phyloP scores from a whole-genome alignment of 2,329 filamentous ascomycete species.

The Diaporthe ilicicola region DNA sequence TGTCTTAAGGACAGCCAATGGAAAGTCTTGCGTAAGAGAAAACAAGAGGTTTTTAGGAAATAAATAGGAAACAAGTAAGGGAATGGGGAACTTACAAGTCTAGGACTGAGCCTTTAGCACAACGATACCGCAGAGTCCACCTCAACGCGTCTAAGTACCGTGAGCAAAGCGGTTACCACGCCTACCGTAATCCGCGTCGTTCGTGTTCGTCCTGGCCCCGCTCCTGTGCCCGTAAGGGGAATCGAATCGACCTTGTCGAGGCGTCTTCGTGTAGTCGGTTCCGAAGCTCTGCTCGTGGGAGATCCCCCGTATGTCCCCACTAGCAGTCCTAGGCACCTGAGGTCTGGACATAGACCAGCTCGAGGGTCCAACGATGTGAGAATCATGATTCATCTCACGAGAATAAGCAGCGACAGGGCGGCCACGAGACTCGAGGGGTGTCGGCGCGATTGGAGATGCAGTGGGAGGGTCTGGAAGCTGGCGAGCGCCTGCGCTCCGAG shows the following conservation, averaged over 20 bases:
- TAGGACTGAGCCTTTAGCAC: too few relatives aligned
- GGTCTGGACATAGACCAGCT: background rate
- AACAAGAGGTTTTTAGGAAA: too few relatives aligned
- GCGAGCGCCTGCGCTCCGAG: background rate
- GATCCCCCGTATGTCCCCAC: too few relatives aligned
- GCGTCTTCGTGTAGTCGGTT: background rate
- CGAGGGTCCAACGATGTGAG: background rate
- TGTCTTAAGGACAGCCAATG: too few relatives aligned
- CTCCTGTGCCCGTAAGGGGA: too few relatives aligned
- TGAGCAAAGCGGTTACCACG: conserved; percentile 1
- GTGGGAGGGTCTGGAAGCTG: too few relatives aligned
- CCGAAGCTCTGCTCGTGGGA: background rate
- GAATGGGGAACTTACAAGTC: too few relatives aligned
- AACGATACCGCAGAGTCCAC: too few relatives aligned
- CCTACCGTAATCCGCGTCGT: background rate
- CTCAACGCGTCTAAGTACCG: background rate
- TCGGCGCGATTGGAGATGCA: background rate
- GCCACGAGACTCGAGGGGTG: background rate
- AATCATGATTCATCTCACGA: accelerated
- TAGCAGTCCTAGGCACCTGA: background rate
- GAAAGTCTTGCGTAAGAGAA: too few relatives aligned
- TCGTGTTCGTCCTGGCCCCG: background rate
- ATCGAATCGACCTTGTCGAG: background rate
- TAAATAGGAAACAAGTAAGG: too few relatives aligned
- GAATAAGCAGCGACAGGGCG: background rate